Evolutionary conservation across 306 rosid genomes (phyloP), one percentile per base, ranked within the genome.

Genomic region (Prunus armeniaca): DNA sequence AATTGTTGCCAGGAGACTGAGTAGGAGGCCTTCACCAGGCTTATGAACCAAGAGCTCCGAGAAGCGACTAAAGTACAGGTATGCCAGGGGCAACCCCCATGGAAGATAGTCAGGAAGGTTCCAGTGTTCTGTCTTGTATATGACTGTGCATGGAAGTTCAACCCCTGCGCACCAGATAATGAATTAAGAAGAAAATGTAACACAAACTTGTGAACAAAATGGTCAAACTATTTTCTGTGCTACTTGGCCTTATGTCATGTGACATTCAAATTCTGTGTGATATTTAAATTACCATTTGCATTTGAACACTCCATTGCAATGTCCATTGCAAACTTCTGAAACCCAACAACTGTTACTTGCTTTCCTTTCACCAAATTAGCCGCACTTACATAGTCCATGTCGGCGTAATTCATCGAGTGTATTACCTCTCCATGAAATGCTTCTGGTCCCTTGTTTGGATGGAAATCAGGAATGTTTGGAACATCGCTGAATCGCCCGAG

Each of bases 391-490:
- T 46, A 8, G 62, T 89, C 94, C 94, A 86, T 75, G 60, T 85
- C 79, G 2, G 93, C 57, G 41, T 82, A 89, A 2, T 85, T 81
- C 81, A 76, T 78, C 14, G 86, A 87, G 80, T 87, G 97, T 15
- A 86, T 82, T 19, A 89, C 97, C 58, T 76, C 47, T 25, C 93
- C 89, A 14, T 56, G 54, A 25, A 91, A 89, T 2, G 68, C 78
- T 66, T 91, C 80, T 22, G 92, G 94, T 2, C 94, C 97, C 13
- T 38, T 63, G 55, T 84, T 82, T 34, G 77, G 81, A 62, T 91
- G 94, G 57, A 91, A 91, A 49, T 86, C 79, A 4, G 94, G 97
- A 55, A 91, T 83, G 76, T 89, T 80, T 15, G 97, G 97, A 57
- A 89, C 77, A 12, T 84, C 93, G 60, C 97, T 86, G 82, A 91